Evolutionary conservation across 73 alveolate species (phyloP).

Genomic region (Tetrahymena malaccensis): DNA sequence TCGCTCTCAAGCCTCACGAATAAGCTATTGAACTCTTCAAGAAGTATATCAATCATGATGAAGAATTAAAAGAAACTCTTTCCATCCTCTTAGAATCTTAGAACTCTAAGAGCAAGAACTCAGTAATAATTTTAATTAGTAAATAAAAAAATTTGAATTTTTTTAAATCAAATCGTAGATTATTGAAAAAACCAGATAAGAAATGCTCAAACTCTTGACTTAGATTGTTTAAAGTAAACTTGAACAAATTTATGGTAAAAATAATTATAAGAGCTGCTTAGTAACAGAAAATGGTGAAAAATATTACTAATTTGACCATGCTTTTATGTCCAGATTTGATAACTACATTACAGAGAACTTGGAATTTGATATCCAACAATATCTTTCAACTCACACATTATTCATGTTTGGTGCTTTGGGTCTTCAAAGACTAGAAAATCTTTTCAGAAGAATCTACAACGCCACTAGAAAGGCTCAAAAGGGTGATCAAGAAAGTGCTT

Average conservation of each 20-base stretch:
- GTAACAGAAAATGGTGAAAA: background rate
- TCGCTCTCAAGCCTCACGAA: background rate
- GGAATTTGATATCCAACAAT: background rate
- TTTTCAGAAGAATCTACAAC: background rate
- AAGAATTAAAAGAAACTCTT: background rate
- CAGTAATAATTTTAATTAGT: background rate
- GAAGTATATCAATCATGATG: background rate
- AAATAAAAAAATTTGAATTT: background rate
- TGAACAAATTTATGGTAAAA: background rate
- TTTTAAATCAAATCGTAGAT: background rate
- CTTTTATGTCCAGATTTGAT: background rate
- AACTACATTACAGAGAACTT: background rate
- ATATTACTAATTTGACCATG: background rate
- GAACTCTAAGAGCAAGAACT: background rate
- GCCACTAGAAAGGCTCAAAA: background rate
- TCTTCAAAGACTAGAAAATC: background rate
- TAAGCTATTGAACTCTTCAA: background rate
- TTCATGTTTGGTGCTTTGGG: background rate
- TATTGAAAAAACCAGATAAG: background rate
- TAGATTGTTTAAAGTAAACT: background rate
- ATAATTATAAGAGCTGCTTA: background rate
- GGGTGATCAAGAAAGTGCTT: background rate
- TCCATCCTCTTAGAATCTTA: background rate
- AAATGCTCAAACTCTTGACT: background rate
- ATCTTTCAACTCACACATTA: background rate